Evolutionary conservation across 805 yeast genomes (phyloP).

Genomic region (Sungouiozyma intestinalis): DNA sequence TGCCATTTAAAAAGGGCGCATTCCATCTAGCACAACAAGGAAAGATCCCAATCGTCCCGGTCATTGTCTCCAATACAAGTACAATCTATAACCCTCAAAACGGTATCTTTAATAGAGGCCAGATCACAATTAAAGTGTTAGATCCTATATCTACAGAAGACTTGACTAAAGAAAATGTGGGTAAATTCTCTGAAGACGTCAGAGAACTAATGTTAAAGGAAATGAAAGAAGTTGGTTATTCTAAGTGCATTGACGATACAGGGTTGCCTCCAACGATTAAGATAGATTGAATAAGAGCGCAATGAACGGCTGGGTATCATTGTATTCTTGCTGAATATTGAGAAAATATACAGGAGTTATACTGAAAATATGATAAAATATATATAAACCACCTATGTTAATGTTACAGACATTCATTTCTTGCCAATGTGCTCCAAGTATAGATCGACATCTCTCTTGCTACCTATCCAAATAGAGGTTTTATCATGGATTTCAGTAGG

Average conservation of each 20-base stretch:
- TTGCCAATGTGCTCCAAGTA: constrained; percentile 34
- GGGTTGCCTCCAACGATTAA: constrained; percentile 20
- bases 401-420: no score
- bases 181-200: constrained; percentile 44
- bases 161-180: constrained; percentile 61
- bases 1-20: constrained; percentile 95
- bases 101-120: constrained; percentile 65
- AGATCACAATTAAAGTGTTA: constrained; percentile 65
- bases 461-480: constrained; percentile 89
- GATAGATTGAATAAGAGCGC: background rate
- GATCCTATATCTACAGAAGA: constrained; percentile 70
- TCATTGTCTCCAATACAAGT: constrained; percentile 80
- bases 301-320: no score
- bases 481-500: constrained; percentile 90
- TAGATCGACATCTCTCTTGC: constrained; percentile 66
- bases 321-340: no score
- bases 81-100: constrained; percentile 51
- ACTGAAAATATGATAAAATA: no score
- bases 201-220: constrained; percentile 45
- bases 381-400: no score
- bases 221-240: constrained; percentile 31
- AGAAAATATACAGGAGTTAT: no score
- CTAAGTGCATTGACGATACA: constrained; percentile 27
- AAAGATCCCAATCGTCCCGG: constrained; percentile 78
- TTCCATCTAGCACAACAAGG: constrained; percentile 96